A percentile compares a stretch with the other conserved stretches of the same genome.
Conservation (phyloP, 2,329 filamentous ascomycete species). For the Claviceps sp. region DNA sequence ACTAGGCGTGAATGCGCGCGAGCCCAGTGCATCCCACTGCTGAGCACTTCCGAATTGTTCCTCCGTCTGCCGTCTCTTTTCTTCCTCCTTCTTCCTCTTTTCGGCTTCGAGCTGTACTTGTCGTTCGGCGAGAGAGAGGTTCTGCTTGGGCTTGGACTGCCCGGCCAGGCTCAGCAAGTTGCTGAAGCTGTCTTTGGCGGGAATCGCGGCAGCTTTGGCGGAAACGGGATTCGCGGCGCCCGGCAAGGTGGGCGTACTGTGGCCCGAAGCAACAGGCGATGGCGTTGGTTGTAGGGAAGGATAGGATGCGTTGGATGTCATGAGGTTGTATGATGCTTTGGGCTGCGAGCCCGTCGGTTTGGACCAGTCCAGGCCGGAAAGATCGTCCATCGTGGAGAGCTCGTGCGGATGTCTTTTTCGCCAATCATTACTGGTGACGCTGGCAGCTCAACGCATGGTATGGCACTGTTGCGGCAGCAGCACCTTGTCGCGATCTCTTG, state of each 20-base stretch:
- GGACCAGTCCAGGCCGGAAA: slow-evolving; percentile 47
- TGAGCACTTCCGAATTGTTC: slow-evolving; percentile 63
- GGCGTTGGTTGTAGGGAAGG: slow-evolving; percentile 41
- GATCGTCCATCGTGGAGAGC: slow-evolving; percentile 42
- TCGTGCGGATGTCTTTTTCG: background rate
- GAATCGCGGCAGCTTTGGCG: slow-evolving; percentile 33
- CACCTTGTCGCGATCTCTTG: background rate
- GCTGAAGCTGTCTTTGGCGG: slow-evolving; percentile 62
- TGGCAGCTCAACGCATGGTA: slow-evolving; percentile 4
- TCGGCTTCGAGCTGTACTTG: slow-evolving; percentile 53
- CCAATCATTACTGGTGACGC: slow-evolving; percentile 4
- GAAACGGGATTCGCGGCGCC: slow-evolving; percentile 25
- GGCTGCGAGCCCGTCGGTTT: slow-evolving; percentile 23
- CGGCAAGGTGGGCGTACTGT: slow-evolving; percentile 41
- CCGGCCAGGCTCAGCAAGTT: slow-evolving; percentile 50
- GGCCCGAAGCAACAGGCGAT: slow-evolving; percentile 40
- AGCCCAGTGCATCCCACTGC: slow-evolving; percentile 64
- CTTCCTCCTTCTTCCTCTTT: slow-evolving; percentile 59
- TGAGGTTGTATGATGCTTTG: slow-evolving; percentile 17
- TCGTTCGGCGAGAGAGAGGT: slow-evolving; percentile 65
- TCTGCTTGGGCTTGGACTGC: slow-evolving; percentile 45
- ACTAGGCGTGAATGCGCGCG: slow-evolving; percentile 30
- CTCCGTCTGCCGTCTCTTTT: slow-evolving; percentile 57
- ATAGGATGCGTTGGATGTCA: slow-evolving; percentile 30
- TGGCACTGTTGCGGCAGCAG: background rate